phyloP scores from a whole-genome alignment of 2,329 filamentous ascomycete genomes.

The Cladosporium sp. region DNA sequence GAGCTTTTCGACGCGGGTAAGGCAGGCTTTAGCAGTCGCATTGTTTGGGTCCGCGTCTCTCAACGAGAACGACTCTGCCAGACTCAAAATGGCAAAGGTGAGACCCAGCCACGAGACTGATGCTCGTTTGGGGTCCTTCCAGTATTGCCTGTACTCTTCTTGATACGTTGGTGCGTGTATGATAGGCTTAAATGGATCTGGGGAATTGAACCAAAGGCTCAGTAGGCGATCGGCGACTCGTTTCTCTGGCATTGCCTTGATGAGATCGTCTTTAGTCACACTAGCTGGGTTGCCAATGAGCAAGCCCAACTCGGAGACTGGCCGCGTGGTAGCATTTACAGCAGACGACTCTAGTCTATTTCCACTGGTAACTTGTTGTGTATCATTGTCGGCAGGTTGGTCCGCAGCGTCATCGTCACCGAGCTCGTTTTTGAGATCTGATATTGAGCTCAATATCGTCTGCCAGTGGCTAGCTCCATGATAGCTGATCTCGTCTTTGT shows the following conservation, averaged over 20 bases:
- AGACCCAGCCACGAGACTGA: slow-evolving; percentile 46
- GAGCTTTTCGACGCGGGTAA: slow-evolving; percentile 24
- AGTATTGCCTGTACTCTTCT: slow-evolving; percentile 44
- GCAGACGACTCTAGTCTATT: not conserved
- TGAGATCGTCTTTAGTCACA: slow-evolving; percentile 28
- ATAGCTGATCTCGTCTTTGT: slow-evolving; percentile 70
- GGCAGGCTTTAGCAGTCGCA: slow-evolving; percentile 15
- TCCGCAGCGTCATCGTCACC: slow-evolving; percentile 21
- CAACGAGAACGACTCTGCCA: slow-evolving; percentile 33
- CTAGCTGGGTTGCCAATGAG: slow-evolving; percentile 19
- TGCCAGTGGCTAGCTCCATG: slow-evolving; percentile 82
- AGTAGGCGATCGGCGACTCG: slow-evolving; percentile 27
- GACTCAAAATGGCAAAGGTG: slow-evolving; percentile 44
- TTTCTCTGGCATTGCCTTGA: slow-evolving; percentile 31
- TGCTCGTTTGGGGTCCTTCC: slow-evolving; percentile 35
- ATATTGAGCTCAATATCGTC: slow-evolving; percentile 64
- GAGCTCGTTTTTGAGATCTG: slow-evolving; percentile 31
- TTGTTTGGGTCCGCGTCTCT: slow-evolving; percentile 20
- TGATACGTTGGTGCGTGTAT: slow-evolving; percentile 54
- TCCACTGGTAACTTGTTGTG: not conserved
- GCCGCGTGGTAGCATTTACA: not conserved
- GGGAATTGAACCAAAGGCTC: slow-evolving; percentile 33
- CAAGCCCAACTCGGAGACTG: slow-evolving; percentile 23
- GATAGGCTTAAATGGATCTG: slow-evolving; percentile 44
- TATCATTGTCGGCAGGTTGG: slow-evolving; percentile 14